Base-by-base conservation (phyloP, 176 grass and related monocot species). In the Thinopyrum elongatum region DNA sequence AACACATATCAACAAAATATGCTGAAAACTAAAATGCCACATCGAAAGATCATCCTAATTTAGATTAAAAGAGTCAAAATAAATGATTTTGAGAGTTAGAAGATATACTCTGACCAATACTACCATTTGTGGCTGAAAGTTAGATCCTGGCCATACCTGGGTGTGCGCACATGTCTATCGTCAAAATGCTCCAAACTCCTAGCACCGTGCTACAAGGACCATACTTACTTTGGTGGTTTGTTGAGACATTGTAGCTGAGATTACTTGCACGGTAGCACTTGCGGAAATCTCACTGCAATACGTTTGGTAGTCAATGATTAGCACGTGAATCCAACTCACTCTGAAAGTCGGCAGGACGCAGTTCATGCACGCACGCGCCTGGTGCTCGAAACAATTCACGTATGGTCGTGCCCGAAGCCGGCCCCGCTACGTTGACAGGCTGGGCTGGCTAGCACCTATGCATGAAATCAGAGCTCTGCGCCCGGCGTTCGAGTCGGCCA, bases 311-410 rank as follows among this genome's bases (percentile, higher is more conserved):
- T 80, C 88, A 49, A 53, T 53, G 49, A 53, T 53, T 44, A 38
- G 22, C 60, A 26, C 16, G 82, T 41, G 76, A 44, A 10, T 59
- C 46, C 46, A 60, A 10, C 59, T 34, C 46, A 11, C 21, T 6
- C 59, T 27, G 78, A 60, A 61, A 55, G 81, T 22, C 28, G 78
- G 39, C 58, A 63, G 57, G 59, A 6, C 70, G 59, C 58, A 55
- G 58, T 28, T 73, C 86, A 82, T 82, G 80, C 76, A 74, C 76
- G 64, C 85, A 60, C 75, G 62, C 86, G 70, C 55, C 85, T 73
- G 77, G 67, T 74, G 57, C 71, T 55, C 34, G 64, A 29, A 72
- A 13, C 39, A 58, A 14, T 19, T 16, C 12, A 4, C 17, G 42
- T 39, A 8, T 35, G 12, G 67, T 82, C 23, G 79, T 62, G 39